Conservation (phyloP, 805 yeast genomes). For the Cephaloascus albidus region DNA sequence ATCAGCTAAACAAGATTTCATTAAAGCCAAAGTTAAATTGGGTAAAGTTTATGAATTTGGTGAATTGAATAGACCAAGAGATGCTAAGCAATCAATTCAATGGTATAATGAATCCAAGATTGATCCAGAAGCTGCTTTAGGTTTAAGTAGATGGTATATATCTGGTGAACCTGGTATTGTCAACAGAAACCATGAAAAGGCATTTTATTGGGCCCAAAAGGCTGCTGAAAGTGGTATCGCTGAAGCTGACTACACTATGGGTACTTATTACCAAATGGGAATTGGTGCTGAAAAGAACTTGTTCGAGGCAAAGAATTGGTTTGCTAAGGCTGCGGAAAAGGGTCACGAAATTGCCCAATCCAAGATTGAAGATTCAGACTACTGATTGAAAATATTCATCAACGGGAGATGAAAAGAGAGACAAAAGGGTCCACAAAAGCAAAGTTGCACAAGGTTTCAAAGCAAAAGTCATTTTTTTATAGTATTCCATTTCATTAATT, state of each 20-base stretch:
- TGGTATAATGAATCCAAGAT: constrained; percentile 33
- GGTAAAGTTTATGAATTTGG: constrained; percentile 33
- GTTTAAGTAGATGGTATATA: constrained; percentile 30
- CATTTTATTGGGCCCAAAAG: constrained; percentile 24
- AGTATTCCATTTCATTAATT: too few species aligned
- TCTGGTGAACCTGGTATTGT: constrained; percentile 22
- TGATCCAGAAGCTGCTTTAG: constrained; percentile 36
- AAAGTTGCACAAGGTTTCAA: too few species aligned
- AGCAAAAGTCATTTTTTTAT: too few species aligned
- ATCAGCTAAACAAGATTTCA: constrained; percentile 28
- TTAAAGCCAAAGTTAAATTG: constrained; percentile 29
- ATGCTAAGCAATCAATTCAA: constrained; percentile 31
- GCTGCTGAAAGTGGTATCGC: constrained; percentile 34
- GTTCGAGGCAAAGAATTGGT: constrained; percentile 19
- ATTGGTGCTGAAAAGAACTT: constrained; percentile 26
- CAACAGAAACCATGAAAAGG: constrained; percentile 25
- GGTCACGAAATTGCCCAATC: constrained; percentile 20
- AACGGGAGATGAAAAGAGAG: too few species aligned
- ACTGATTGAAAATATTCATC: too few species aligned
- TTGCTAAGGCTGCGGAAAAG: constrained; percentile 20
- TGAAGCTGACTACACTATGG: constrained; percentile 27
- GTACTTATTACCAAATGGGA: constrained; percentile 27
- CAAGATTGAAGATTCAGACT: not conserved
- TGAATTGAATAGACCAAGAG: constrained; percentile 27
- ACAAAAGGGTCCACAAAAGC: too few species aligned